Base-by-base conservation (phyloP, 148 eudicot species). In the Pharnaceum exiguum region DNA sequence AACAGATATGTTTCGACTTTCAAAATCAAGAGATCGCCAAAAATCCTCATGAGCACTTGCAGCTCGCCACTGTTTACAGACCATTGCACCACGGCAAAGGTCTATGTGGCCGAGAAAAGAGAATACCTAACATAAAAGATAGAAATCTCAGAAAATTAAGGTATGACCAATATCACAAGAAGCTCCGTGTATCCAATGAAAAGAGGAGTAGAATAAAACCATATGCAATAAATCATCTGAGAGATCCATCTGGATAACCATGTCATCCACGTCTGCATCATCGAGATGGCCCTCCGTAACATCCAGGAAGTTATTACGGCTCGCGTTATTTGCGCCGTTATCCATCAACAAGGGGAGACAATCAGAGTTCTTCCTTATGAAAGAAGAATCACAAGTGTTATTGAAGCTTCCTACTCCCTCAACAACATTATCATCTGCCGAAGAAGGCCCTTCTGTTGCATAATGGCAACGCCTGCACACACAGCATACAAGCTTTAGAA, bases 11-110 rank as follows among this genome's bases (percentile, higher is more conserved):
- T 64, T 68, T 46, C 95, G 77, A 33, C 76, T 79, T 66, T 85
- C 86, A 78, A 93, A 88, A 60, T 85, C 73, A 75, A 93, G 69
- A 36, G 55, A 76, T 51, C 84, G 81, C 98, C 98, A 93, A 71
- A 93, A 93, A 64, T 93, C 96, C 75, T 93, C 98, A 65, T 86
- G 95, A 59, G 86, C 70, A 72, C 98, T 88, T 60, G 98, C 94
- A 57, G 72, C 65, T 32, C 87, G 83, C 98, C 98, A 93, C 74
- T 93, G 98, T 74, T 80, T 79, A 76, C 98, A 93, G 54, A 93
- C 96, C 72, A 81, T 74, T 57, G 95, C 87, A 56, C 89, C 95
- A 59, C 79, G 82, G 74, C 96, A 93, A 63, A 88, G 96, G 67
- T 93, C 83, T 43, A 78, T 60, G 56, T 77, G 86, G 44, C 81